Evolutionary conservation across 2,329 filamentous ascomycete species (phyloP).

Genomic region (Cryphonectria radicalis): DNA sequence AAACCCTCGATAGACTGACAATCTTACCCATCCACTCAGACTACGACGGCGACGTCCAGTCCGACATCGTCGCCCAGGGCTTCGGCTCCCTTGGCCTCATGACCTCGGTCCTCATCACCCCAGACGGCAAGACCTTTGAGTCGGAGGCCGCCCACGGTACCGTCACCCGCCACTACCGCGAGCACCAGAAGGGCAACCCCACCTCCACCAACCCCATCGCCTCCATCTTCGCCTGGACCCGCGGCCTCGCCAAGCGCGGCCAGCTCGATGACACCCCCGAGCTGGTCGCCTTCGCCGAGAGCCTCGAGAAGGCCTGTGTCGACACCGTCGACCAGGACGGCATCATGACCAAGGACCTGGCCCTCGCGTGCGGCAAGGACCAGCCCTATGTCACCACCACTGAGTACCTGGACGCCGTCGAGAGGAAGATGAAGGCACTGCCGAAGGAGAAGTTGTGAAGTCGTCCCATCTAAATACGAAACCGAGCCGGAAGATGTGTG

Average conservation of each 20-base stretch:
- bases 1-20: background rate
- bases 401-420: slow-evolving; percentile 91
- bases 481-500: background rate
- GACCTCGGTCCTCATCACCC: slow-evolving; percentile 97
- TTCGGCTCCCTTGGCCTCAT: slow-evolving; percentile 98
- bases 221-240: slow-evolving; percentile 98
- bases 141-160: slow-evolving; percentile 98
- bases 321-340: slow-evolving; percentile 93
- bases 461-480: background rate
- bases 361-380: slow-evolving; percentile 90
- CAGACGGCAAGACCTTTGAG: slow-evolving; percentile 95
- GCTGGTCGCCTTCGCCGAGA: slow-evolving; percentile 87
- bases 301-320: slow-evolving; percentile 88
- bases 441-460: slow-evolving; percentile 76
- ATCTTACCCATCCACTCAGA: slow-evolving; percentile 58
- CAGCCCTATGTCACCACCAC: slow-evolving; percentile 88
- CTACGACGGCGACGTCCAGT: slow-evolving; percentile 99
- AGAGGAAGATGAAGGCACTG: slow-evolving; percentile 81
- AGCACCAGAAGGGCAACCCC: slow-evolving; percentile 97
- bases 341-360: slow-evolving; percentile 99
- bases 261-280: slow-evolving; percentile 93
- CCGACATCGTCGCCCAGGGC: slow-evolving; percentile 96
- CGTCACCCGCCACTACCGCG: slow-evolving; percentile 96
- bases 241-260: slow-evolving; percentile 89
- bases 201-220: slow-evolving; percentile 99